Conservation (phyloP, 306 rosid species). For the Cicer yamashitae region DNA sequence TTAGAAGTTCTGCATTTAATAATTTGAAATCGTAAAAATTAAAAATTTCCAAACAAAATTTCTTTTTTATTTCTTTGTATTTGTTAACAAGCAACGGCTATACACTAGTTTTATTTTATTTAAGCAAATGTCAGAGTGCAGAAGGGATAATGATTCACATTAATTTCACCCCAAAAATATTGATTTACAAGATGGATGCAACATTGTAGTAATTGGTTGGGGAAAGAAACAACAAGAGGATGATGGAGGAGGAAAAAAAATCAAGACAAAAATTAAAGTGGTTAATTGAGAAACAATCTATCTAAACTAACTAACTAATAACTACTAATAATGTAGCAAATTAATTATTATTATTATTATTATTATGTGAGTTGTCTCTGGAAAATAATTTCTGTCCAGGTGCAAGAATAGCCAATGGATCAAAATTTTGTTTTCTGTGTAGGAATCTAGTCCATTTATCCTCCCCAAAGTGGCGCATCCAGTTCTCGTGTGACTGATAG, state of each 20-base stretch:
- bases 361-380: slow-evolving; percentile 50
- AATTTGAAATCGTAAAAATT: no score
- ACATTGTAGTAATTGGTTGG: slow-evolving; percentile 19
- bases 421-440: slow-evolving; percentile 63
- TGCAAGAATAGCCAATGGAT: slow-evolving; percentile 85
- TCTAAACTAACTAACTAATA: background rate
- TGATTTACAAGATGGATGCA: slow-evolving; percentile 49
- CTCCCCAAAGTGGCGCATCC: slow-evolving; percentile 79
- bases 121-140: no score
- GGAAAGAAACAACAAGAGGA: background rate
- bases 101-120: no score
- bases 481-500: slow-evolving; percentile 65
- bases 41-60: no score
- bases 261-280: slow-evolving; percentile 22
- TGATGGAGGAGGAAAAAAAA: background rate
- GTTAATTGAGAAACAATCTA: slow-evolving; percentile 25
- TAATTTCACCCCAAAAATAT: slow-evolving; percentile 45
- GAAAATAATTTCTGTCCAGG: slow-evolving; percentile 88
- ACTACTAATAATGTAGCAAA: slow-evolving; percentile 2
- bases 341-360: slow-evolving; percentile 10
- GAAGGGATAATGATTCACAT: slow-evolving; percentile 19
- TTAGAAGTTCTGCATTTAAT: no score
- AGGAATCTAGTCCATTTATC: slow-evolving; percentile 70
- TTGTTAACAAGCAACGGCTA: no score
- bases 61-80: no score